Evolutionary conservation across 257 asterid species (phyloP), one percentile per base, ranked within the genome.

Genomic region (Solanum piurae): DNA sequence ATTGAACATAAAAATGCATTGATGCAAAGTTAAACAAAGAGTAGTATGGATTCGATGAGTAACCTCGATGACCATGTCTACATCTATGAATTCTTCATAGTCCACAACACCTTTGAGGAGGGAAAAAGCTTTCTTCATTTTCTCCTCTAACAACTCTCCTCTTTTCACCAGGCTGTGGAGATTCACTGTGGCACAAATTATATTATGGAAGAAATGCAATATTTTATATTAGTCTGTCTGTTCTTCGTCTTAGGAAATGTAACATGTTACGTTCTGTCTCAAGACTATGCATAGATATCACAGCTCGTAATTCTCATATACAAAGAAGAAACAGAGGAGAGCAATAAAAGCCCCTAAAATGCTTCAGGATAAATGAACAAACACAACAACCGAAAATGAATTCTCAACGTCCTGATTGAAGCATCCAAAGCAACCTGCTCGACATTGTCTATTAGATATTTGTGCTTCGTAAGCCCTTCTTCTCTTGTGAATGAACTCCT

Each of bases 51-150:
- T 86, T 69, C 34, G 11, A 83, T 83, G 31, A 18, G 62, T 83
- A 83, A 93, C 95, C 95, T 91, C 95, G 88, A 93, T 90, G 83
- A 91, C 94, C 84, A 93, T 86, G 85, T 93, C 95, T 85, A 89
- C 94, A 46, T 91, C 90, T 62, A 76, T 84, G 86, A 93, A 90
- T 76, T 74, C 75, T 62, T 88, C 91, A 62, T 90, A 93, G 69
- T 90, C 91, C 37, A 90, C 87, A 92, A 86, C 92, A 23, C 93
- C 91, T 88, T 87, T 85, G 44, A 93, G 86, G 25, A 91, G 91
- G 85, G 84, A 55, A 77, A 90, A 75, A 82, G 92, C 84, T 23
- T 91, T 88, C 46, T 88, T 89, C 82, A 87, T 71, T 31, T 40
- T 88, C 52, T 88, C 84, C 49, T n/a, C 87, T 83, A 82, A 73